Percentiles rank a stretch among this genome's conserved stretches.
These are phyloP conservation scores for Colletotrichum trifolii DNA, from an alignment of 2,329 filamentous ascomycete genomes.

Conservation along the genomic window DNA sequence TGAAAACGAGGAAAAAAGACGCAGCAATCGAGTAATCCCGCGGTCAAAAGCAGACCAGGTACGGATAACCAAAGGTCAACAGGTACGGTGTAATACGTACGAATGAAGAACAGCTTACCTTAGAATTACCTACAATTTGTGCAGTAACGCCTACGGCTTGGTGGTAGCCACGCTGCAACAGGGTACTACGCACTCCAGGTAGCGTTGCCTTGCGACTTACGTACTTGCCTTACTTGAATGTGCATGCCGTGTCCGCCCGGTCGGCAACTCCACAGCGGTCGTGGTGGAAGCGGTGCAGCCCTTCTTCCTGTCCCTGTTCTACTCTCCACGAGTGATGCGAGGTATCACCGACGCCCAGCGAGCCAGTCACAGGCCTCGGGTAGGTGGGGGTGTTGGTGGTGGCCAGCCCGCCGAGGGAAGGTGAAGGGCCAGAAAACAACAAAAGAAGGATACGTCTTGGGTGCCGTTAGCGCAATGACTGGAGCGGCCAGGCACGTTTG, in stretches of 20 bases:
- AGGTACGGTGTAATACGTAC: conserved; percentile 11
- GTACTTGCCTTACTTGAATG: conserved; percentile 8
- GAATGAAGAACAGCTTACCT: conserved; percentile 29
- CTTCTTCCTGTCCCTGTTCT: background rate
- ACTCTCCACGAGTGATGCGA: conserved; percentile 30
- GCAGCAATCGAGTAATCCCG: conserved; percentile 21
- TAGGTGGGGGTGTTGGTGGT: conserved; percentile 19
- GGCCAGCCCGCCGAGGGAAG: conserved; percentile 9
- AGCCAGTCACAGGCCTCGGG: conserved; percentile 24
- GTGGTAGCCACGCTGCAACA: conserved; percentile 23
- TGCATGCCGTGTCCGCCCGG: conserved; percentile 12
- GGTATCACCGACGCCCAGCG: conserved; percentile 34
- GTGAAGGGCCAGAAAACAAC: background rate
- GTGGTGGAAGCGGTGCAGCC: conserved; percentile 3
- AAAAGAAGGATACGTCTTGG: conserved; percentile 13
- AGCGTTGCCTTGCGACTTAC: conserved; percentile 22
- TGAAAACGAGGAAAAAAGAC: conserved; percentile 7
- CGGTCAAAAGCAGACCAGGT: conserved; percentile 15
- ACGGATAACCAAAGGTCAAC: conserved; percentile 17
- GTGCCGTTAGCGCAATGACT: conserved; percentile 1
- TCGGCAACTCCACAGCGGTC: conserved; percentile 31
- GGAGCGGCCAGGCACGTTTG: conserved; percentile 9
- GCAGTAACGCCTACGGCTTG: conserved; percentile 17
- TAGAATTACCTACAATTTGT: conserved; percentile 34
- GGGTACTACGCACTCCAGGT: conserved; percentile 26